Evolutionary conservation across 257 asterid species (phyloP).

Genomic region (Jaltomata sinuosa): DNA sequence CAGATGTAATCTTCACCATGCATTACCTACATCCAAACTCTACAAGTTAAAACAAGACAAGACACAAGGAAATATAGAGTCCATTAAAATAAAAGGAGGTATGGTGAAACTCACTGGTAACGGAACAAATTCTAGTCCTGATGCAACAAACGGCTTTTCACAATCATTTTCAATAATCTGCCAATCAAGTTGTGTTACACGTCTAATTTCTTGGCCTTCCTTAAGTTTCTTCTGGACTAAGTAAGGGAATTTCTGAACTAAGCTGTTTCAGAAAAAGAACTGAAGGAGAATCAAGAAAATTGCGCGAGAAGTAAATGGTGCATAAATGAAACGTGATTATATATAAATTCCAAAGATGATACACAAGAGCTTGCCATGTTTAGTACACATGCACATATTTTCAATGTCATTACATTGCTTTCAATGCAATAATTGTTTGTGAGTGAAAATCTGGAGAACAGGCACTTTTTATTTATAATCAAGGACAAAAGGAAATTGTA

Average conservation of each 20-base stretch:
- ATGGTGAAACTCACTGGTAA: conserved; percentile 55
- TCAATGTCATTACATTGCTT: not conserved
- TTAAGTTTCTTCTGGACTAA: conserved; percentile 68
- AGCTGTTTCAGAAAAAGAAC: conserved; percentile 42
- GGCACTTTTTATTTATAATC: not conserved
- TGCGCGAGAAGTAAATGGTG: not conserved
- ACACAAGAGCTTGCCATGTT: not conserved
- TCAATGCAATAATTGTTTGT: not conserved
- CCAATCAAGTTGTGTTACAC: conserved; percentile 96
- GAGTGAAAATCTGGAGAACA: not conserved
- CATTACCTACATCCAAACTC: conserved; percentile 61
- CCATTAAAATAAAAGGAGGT: conserved; percentile 7
- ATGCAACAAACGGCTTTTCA: conserved; percentile 68
- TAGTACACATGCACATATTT: not conserved
- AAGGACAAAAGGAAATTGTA: not conserved
- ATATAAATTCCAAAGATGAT: not conserved
- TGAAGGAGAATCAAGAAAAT: not conserved
- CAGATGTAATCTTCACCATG: conserved; percentile 96
- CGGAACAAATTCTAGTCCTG: conserved; percentile 81
- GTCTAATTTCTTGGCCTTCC: conserved; percentile 88
- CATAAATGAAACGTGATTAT: not conserved
- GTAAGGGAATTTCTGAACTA: conserved; percentile 77
- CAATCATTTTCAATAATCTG: conserved; percentile 60
- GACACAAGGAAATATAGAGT: conserved; percentile 7
- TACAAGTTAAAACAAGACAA: conserved; percentile 13